Evolutionary conservation across 306 rosid species (phyloP), one percentile per base, ranked within the genome.

Genomic region (Prinsepia uniflora): DNA sequence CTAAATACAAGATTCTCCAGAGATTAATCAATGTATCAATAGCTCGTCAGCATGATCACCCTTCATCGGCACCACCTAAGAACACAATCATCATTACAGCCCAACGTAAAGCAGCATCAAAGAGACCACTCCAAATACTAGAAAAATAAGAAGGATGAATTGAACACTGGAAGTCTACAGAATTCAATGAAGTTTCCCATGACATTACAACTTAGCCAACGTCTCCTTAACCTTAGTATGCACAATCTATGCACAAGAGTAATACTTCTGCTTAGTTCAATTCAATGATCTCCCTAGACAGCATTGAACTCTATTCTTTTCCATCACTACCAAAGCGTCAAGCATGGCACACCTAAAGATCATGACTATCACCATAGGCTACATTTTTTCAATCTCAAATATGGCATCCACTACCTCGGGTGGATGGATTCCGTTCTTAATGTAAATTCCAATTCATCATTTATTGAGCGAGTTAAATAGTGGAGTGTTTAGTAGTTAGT

Each of bases 401-500:
- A 68, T 69, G 48, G 75, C 67, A 68, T 73, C 77, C 79, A 78
- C 73, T 46, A 72, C 34, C 75, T 65, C 80, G 63, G 59, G 78
- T 75, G 81, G 82, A 71, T 73, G 57, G 81, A 61, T 34, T 74
- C 62, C 56, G 77, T 74, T 82, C 81, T 80, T 84, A 81, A 74
- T 77, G 77, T 60, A 65, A 80, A 75, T 70, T 65, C 81, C 80
- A 68, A 55, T 70, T 43, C 67, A 79, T 74, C 72, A 34, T 59
- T 74, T 79, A 67, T 56, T 71, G 79, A 82, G 79, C 77, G 80
- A 68, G 67, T 78, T 80, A 77, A 63, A 77, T 0, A 62, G 63
- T 65, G 72, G 67, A 70, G 73, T 77, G 72, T 64, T 85, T 78
- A 79, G 83, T 65, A 75, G 65, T 86, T 78, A 79, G 84, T 75